Conservation (phyloP, 176 grass and related monocot genomes). For the Zoysia pacifica region DNA sequence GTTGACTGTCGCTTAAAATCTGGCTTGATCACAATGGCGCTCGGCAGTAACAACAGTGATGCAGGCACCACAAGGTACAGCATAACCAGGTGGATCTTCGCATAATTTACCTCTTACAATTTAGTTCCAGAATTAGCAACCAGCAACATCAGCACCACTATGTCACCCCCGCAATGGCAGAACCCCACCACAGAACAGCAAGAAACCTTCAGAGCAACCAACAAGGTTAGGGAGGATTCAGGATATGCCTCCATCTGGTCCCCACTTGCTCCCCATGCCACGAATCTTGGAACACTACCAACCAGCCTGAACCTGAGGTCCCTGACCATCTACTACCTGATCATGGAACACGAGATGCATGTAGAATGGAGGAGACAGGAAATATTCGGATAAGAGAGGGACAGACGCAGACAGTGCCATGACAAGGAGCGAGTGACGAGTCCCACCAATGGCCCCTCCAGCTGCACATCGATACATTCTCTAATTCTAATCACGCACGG, state of each 20-base stretch:
- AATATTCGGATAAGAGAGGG: constrained; percentile 61
- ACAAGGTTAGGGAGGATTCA: constrained; percentile 26
- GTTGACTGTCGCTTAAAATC: neutral
- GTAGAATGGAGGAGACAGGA: constrained; percentile 38
- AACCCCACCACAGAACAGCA: constrained; percentile 46
- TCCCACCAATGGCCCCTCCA: no score
- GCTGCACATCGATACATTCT: no score
- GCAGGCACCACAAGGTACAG: neutral
- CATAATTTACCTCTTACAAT: constrained; percentile 1
- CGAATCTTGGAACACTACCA: constrained; percentile 56
- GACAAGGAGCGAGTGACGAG: constrained; percentile 51
- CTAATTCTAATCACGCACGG: neutral
- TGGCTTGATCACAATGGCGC: neutral
- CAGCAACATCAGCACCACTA: constrained; percentile 13
- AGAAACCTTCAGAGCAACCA: constrained; percentile 21
- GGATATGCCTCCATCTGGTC: constrained; percentile 55
- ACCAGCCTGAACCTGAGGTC: constrained; percentile 42
- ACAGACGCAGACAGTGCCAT: constrained; percentile 52
- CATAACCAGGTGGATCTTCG: constrained; percentile 19
- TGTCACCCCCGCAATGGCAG: constrained; percentile 31
- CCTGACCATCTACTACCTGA: constrained; percentile 40
- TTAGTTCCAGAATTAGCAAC: constrained; percentile 32
- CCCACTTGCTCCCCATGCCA: constrained; percentile 45
- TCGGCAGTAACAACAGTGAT: constrained; percentile 14
- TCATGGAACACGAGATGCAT: constrained; percentile 44